Evolutionary conservation across 192 early-diverging fungal species (phyloP).

Genomic region (Rhizoclosmatium globosum): DNA sequence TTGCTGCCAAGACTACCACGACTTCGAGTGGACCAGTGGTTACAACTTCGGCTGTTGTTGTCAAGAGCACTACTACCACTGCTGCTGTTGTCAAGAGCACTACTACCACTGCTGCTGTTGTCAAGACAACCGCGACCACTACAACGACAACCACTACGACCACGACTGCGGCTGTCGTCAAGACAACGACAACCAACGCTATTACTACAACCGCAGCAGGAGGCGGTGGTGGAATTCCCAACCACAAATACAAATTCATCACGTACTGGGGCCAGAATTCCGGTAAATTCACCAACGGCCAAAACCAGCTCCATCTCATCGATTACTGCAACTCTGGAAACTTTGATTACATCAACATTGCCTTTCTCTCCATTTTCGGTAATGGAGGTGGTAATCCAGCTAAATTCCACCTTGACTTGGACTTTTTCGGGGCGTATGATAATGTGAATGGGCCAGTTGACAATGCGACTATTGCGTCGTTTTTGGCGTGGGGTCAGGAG

Average conservation of each 20-base stretch:
- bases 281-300: constrained; percentile 2
- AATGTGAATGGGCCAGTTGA: not conserved
- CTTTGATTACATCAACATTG: constrained; percentile 23
- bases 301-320: constrained; percentile 3
- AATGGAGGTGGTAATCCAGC: not conserved
- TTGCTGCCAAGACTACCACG: not conserved
- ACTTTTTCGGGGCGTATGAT: constrained; percentile 12
- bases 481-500: constrained; percentile 4
- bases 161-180: not conserved
- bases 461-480: not conserved
- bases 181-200: not conserved
- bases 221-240: not conserved
- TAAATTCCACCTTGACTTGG: constrained; percentile 12
- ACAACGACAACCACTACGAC: constrained; percentile 6
- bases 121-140: not conserved
- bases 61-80: not conserved
- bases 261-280: constrained; percentile 27
- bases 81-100: not conserved
- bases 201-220: not conserved
- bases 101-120: constrained; percentile 7
- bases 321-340: constrained; percentile 2
- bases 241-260: constrained; percentile 22
- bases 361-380: constrained; percentile 20
- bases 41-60: not conserved
- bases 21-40: not conserved